These are phyloP conservation scores for Chaetomium cochliodes DNA, from an alignment of 495 filamentous ascomycete species.

Conservation along the genomic window DNA sequence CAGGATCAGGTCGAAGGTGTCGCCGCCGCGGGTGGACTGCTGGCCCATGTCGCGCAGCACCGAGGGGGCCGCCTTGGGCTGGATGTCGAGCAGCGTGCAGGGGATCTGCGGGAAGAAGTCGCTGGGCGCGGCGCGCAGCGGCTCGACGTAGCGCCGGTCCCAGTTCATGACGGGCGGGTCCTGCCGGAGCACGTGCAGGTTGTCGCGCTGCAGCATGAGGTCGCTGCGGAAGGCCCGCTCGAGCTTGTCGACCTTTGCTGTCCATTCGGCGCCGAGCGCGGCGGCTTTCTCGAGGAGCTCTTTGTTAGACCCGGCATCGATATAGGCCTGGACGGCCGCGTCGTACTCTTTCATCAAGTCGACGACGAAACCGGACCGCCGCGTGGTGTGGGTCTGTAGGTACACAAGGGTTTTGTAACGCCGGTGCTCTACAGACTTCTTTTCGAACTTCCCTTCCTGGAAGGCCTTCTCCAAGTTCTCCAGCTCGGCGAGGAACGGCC, in stretches of 20 bases:
- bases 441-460: slow-evolving; percentile 19
- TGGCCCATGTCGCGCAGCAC: slow-evolving; percentile 41
- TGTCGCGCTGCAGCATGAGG: slow-evolving; percentile 45
- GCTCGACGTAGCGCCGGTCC: slow-evolving; percentile 60
- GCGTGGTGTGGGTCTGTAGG: slow-evolving; percentile 31
- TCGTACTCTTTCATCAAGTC: slow-evolving; percentile 29
- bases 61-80: slow-evolving; percentile 40
- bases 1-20: slow-evolving; percentile 43
- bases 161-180: slow-evolving; percentile 54
- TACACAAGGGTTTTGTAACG: slow-evolving; percentile 26
- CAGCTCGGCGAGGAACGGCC: slow-evolving; percentile 34
- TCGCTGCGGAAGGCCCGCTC: slow-evolving; percentile 25
- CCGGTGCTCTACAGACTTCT: slow-evolving; percentile 27
- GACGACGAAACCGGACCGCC: slow-evolving; percentile 27
- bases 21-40: slow-evolving; percentile 33
- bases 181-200: slow-evolving; percentile 43
- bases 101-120: slow-evolving; percentile 58
- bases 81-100: slow-evolving; percentile 46
- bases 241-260: slow-evolving; percentile 11
- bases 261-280: slow-evolving; percentile 8
- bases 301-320: slow-evolving; percentile 3
- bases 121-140: slow-evolving; percentile 45
- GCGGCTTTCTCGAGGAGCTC: not conserved
- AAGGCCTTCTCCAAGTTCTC: slow-evolving; percentile 37
- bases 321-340: slow-evolving; percentile 13